Conservation (phyloP, 2,329 filamentous ascomycete genomes). For the Xylariaceae sp. region DNA sequence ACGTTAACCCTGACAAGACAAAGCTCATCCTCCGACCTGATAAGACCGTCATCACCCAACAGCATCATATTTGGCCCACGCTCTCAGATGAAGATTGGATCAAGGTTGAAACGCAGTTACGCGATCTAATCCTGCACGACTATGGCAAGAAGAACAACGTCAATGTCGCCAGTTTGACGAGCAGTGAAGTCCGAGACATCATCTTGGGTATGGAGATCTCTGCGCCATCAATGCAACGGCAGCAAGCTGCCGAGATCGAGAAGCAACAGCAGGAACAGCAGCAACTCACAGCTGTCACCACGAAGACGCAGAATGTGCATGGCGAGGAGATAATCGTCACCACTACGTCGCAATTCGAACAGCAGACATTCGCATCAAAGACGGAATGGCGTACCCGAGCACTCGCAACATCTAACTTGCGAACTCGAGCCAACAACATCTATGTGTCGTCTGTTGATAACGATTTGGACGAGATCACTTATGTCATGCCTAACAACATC, state of each 20-base stretch:
- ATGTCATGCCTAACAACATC: constrained; percentile 99
- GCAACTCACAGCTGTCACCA: constrained; percentile 95
- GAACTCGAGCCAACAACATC: constrained; percentile 94
- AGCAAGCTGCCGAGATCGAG: constrained; percentile 97
- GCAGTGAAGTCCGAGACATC: constrained; percentile 95
- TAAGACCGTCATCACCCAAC: constrained; percentile 97
- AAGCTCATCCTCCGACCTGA: constrained; percentile 93
- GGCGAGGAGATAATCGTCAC: constrained; percentile 98
- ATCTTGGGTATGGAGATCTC: constrained; percentile 99
- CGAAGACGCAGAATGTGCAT: constrained; percentile 95
- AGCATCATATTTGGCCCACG: constrained; percentile 98
- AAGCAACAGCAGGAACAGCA: constrained; percentile 98
- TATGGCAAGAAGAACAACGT: constrained; percentile 99
- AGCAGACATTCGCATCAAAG: constrained; percentile 97
- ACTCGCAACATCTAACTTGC: constrained; percentile 93
- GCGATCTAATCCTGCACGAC: constrained; percentile 95
- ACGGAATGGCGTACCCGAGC: constrained; percentile 97
- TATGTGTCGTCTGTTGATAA: constrained; percentile 97
- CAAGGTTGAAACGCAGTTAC: constrained; percentile 95
- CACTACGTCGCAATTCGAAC: constrained; percentile 96
- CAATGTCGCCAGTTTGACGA: constrained; percentile 95
- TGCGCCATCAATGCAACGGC: constrained; percentile 94
- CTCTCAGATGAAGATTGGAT: constrained; percentile 97
- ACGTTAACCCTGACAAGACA: constrained; percentile 98
- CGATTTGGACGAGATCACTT: constrained; percentile 87